These are phyloP conservation scores for Cryptococcus sp. DNA, from an alignment of 1,284 basidiomycete genomes.

Conservation along the genomic window DNA sequence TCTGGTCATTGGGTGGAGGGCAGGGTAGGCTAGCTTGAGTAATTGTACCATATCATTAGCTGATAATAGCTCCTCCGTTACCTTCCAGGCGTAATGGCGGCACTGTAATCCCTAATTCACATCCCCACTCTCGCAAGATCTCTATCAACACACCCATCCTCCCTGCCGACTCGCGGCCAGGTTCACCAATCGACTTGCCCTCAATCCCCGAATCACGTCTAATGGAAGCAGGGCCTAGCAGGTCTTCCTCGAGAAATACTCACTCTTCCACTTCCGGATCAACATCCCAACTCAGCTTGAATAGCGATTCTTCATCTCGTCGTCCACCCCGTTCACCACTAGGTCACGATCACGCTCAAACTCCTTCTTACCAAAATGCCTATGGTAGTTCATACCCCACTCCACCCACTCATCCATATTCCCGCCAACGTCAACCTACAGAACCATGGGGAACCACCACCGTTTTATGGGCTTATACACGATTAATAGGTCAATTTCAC, in stretches of 20 bases:
- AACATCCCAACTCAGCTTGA: constrained; percentile 2
- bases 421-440: constrained; percentile 12
- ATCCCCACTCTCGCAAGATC: constrained; percentile 44
- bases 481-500: constrained; percentile 42
- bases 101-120: constrained; percentile 28
- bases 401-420: constrained; percentile 29
- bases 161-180: constrained; percentile 4
- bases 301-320: neutral
- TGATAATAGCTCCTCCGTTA: constrained; percentile 29
- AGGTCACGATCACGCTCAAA: constrained; percentile 9
- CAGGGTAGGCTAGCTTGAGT: constrained; percentile 13
- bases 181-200: neutral
- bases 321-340: constrained; percentile 6
- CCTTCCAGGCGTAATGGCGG: constrained; percentile 23
- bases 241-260: constrained; percentile 3
- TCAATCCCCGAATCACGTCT: constrained; percentile 6
- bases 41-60: neutral
- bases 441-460: constrained; percentile 32
- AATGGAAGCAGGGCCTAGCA: neutral
- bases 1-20: constrained; percentile 37
- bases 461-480: constrained; percentile 46
- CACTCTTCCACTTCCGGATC: neutral
- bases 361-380: constrained; percentile 37
- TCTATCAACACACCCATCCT: constrained; percentile 23
- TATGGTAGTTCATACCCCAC: constrained; percentile 23